Evolutionary conservation across 257 asterid species (phyloP), one percentile per base, ranked within the genome.

Genomic region (Solanum arcanum): DNA sequence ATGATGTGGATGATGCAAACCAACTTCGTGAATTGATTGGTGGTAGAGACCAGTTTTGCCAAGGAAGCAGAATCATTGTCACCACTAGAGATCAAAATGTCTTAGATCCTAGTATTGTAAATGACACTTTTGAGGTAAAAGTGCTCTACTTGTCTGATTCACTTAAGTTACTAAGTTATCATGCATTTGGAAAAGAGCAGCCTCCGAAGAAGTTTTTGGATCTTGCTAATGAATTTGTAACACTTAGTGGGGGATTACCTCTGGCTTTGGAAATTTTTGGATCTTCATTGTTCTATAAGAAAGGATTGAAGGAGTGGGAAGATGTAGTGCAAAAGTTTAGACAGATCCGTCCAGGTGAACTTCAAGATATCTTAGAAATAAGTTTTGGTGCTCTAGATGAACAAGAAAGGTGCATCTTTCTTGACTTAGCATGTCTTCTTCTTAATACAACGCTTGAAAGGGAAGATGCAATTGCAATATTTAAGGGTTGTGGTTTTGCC

Each of bases 241-340:
- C 8, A 20, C 47, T 84, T 64, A 84, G 89, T 10, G 87, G 87
- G n/a, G 69, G 90, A 72, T 73, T 90, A 70, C 92, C 92, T 42
- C 86, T 90, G 84, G 91, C 90, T 84, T 87, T 90, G 46, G 90
- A 90, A 52, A 88, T 90, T 14, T 88, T 88, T 74, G 92, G 92
- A 29, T 89, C 91, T 60, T 85, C 86, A 27, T 83, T 90, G 73
- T 85, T 84, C 84, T 86, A 90, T 52, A 90, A 87, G 87, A 87
- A 88, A 52, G 64, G 87, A 64, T 60, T 59, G 83, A 88, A 73
- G 66, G 88, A 88, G 69, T 90, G 92, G 92, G 37, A 42, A 6
- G 91, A 86, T 81, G 86, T 84, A 13, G 23, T 86, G 42, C 47
- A 85, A 87, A 90, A 90, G 92, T 46, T 87, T 82, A 85, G 89